Conservation (phyloP, 257 asterid species). For the Handroanthus guayacan region DNA sequence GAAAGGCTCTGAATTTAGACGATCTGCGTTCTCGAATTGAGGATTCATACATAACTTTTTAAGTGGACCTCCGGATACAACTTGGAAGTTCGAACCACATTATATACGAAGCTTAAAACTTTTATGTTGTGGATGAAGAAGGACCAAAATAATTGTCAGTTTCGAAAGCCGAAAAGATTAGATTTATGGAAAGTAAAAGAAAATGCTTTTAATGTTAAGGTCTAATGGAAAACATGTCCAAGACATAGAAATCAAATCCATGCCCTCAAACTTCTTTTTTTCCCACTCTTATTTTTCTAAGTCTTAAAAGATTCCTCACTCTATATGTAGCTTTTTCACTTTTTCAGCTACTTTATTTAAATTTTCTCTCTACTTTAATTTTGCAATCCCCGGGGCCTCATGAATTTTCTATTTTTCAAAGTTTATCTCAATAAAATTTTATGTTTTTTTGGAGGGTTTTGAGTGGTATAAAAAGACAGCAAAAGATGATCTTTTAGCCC, state of each 20-base stretch:
- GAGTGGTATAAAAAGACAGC: constrained; percentile 27
- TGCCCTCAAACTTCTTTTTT: constrained; percentile 14
- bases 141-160: constrained; percentile 39
- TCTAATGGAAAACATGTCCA: constrained; percentile 52
- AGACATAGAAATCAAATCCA: constrained; percentile 42
- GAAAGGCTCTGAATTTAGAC: too few relatives aligned
- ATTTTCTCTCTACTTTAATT: constrained; percentile 4
- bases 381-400: background rate
- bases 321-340: too few relatives aligned
- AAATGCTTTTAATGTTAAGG: constrained; percentile 38
- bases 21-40: too few relatives aligned
- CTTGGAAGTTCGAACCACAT: too few relatives aligned
- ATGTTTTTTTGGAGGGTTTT: constrained; percentile 1
- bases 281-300: background rate
- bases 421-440: background rate
- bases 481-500: constrained; percentile 28
- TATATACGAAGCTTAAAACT: background rate
- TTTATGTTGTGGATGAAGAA: background rate
- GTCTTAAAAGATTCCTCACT: too few relatives aligned
- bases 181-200: constrained; percentile 39
- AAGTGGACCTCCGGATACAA: too few relatives aligned
- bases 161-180: constrained; percentile 31
- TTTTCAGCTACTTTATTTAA: background rate
- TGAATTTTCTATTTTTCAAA: background rate
- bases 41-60: too few relatives aligned